Evolutionary conservation across 495 filamentous ascomycete species (phyloP).

Genomic region (Xylaria longipes): DNA sequence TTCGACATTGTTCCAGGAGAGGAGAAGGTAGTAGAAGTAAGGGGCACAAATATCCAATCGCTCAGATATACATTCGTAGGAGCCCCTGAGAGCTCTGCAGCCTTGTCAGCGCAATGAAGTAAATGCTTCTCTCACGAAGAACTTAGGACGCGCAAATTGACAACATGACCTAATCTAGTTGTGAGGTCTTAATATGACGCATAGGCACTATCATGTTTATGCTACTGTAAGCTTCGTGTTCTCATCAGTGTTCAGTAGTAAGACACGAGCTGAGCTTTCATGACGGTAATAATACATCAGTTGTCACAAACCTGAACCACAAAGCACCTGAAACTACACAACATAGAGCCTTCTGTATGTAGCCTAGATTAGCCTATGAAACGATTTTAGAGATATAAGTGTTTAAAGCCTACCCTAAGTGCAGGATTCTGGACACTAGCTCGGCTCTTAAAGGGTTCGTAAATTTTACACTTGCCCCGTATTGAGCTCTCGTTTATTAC

Average conservation of each 20-base stretch:
- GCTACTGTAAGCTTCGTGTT: not conserved
- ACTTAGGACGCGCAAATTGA: not conserved
- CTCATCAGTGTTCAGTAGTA: not conserved
- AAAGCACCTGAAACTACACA: not conserved
- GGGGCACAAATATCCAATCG: constrained; percentile 24
- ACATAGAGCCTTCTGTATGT: not conserved
- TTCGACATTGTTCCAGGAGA: constrained; percentile 56
- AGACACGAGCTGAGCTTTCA: not conserved
- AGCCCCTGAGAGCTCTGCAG: constrained; percentile 32
- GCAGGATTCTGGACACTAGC: not conserved
- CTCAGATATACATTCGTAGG: constrained; percentile 41
- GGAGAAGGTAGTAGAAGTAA: constrained; percentile 38
- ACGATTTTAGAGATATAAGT: not conserved
- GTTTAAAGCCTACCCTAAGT: not conserved
- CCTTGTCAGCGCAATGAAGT: not conserved
- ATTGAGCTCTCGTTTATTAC: not conserved
- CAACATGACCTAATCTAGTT: not conserved
- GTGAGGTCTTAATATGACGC: not conserved
- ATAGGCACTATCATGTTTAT: not conserved
- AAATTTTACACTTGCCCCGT: not conserved
- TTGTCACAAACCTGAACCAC: not conserved
- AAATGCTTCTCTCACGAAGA: not conserved
- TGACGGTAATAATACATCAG: not conserved
- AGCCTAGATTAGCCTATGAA: not conserved
- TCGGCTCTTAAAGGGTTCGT: not conserved